phyloP scores from a whole-genome alignment of 202 grass and related monocot species.

The Cymbopogon flexuosus region DNA sequence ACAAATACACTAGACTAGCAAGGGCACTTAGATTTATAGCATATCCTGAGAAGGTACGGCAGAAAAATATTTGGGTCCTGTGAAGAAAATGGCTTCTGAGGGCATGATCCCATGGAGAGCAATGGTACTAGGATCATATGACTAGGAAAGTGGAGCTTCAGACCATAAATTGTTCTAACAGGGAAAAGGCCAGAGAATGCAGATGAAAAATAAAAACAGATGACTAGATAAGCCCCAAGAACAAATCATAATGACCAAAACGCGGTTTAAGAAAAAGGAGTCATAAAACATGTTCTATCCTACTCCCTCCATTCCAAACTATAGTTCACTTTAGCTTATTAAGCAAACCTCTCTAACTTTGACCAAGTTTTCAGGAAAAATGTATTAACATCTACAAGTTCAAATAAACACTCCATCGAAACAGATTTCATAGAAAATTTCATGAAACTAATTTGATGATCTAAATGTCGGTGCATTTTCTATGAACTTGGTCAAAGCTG shows the following conservation, averaged over 20 bases:
- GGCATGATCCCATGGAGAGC: background rate
- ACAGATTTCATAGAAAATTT: background rate
- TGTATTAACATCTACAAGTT: background rate
- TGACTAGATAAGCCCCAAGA: too few relatives aligned
- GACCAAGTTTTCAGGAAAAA: background rate
- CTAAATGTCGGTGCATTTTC: background rate
- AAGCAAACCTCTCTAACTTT: background rate
- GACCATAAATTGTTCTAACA: background rate
- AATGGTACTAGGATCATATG: background rate
- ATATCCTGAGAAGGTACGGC: background rate
- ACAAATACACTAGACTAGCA: background rate
- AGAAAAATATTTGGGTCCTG: background rate
- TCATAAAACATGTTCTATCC: too few relatives aligned
- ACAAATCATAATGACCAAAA: too few relatives aligned
- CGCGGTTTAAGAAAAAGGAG: too few relatives aligned
- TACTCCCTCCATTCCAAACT: too few relatives aligned
- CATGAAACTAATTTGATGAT: background rate
- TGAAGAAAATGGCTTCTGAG: conserved; percentile 4
- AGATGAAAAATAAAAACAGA: background rate
- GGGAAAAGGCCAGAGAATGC: background rate
- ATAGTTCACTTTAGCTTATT: too few relatives aligned
- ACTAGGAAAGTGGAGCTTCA: background rate
- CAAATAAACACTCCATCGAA: background rate
- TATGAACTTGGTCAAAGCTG: background rate
- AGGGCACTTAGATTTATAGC: background rate